Evolutionary conservation across 495 filamentous ascomycete genomes (phyloP).

Genomic region (Lophiostoma macrostomum): DNA sequence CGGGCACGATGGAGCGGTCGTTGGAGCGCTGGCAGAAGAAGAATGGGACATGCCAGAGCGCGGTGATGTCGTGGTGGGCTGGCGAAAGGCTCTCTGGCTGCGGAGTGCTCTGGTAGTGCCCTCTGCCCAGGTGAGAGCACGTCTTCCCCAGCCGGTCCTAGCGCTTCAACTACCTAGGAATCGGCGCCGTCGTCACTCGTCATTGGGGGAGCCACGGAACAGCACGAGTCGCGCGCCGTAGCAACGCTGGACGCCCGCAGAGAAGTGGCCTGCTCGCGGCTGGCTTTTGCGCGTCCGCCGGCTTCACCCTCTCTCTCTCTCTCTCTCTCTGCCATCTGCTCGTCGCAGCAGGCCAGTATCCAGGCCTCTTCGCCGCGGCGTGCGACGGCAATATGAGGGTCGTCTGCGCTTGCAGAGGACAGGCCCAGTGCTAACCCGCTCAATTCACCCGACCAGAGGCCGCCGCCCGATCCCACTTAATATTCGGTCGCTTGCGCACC

Average conservation of each 20-base stretch:
- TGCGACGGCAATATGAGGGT: constrained; percentile 13
- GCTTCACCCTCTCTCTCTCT: too few species aligned
- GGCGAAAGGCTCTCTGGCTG: constrained; percentile 6
- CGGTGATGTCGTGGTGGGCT: constrained; percentile 4
- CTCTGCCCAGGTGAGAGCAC: too few species aligned
- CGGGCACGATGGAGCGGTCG: background rate
- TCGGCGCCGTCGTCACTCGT: too few species aligned
- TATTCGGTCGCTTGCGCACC: constrained; percentile 4
- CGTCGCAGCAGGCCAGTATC: background rate
- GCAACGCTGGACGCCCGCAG: background rate
- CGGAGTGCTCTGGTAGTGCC: too few species aligned
- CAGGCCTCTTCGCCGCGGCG: constrained; percentile 5
- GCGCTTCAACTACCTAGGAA: too few species aligned
- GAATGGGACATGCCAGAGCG: constrained; percentile 28
- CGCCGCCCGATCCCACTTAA: constrained; percentile 19
- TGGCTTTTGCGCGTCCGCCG: too few species aligned
- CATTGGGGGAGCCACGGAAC: constrained; percentile 1
- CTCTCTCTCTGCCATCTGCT: too few species aligned
- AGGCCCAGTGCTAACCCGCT: constrained; percentile 7
- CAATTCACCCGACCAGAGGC: constrained; percentile 23
- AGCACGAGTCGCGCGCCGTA: constrained; percentile 6
- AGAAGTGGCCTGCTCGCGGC: too few species aligned
- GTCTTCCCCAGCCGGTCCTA: background rate
- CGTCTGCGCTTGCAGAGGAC: constrained; percentile 20
- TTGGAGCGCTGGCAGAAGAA: constrained; percentile 18